Evolutionary conservation across 2,329 filamentous ascomycete genomes (phyloP), one percentile per base, ranked within the genome.

Genomic region (Penicillium sp.): DNA sequence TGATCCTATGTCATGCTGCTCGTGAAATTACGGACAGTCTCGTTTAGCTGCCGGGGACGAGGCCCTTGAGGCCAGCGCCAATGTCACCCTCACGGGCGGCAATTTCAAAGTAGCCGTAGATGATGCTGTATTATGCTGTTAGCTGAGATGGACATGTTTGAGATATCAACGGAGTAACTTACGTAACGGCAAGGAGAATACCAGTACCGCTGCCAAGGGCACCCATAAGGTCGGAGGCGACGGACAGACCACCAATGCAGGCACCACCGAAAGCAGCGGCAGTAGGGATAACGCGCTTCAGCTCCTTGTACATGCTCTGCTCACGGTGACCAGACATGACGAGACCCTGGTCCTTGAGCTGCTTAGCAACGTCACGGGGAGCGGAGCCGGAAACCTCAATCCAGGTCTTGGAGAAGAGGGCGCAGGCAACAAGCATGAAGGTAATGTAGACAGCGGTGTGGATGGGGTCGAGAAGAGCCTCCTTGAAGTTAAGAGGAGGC

Each of bases 271-370:
- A 99, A 69, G 95, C 94, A 64, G 94, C 94, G 60, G 94, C 95
- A 59, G 94, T 97, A 62, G 94, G 95, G 65, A 99, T 99, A 70
- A 99, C 94, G 72, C 94, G 89, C 89, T 99, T 99, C 64, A 99
- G 86, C 81, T 99, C 94, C 84, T 96, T 96, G 87, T 99, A 99
- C 94, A 99, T 99, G 83, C 90, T 95, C 85, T 97, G 93, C 78
- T 99, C 95, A 81, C 94, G 90, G 83, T 99, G 94, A 73, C 94
- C 94, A 71, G 94, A 93, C 95, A 99, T 99, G 68, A 99, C 93
- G 57, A 99, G 88, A 75, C 94, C 94, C 81, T 99, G 94, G 73
- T 99, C 95, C 87, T 99, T 99, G 77, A 99, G 87, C 82, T 97
- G 94, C 87, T 99, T 99, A 71, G 94, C 94, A 66, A 99, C 95